Conservation (phyloP, 495 filamentous ascomycete genomes). For the Zalerion maritima region DNA sequence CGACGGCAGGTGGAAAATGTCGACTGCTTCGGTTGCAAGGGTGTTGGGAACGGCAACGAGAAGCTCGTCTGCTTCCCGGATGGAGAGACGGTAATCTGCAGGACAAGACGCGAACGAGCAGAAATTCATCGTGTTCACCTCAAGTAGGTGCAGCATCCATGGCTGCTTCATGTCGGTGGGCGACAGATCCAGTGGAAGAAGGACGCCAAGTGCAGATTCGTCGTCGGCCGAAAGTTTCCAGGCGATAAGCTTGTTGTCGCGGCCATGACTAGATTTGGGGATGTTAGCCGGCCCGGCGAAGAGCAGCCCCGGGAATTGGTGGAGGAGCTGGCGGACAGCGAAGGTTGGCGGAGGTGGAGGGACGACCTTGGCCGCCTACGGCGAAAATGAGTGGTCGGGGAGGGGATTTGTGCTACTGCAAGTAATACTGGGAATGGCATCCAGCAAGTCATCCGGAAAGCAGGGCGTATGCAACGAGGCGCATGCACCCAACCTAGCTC, state of each 20-base stretch:
- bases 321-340: no score
- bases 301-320: no score
- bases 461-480: no score
- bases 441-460: no score
- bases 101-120: constrained; percentile 67
- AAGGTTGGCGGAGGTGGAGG: no score
- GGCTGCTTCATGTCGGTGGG: constrained; percentile 41
- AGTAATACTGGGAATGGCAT: no score
- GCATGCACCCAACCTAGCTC: no score
- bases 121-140: constrained; percentile 91
- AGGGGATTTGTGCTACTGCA: no score
- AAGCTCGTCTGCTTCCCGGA: constrained; percentile 18
- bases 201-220: constrained; percentile 47
- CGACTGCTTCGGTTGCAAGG: constrained; percentile 61
- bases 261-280: constrained; percentile 77
- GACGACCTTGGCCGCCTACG: no score
- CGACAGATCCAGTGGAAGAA: constrained; percentile 53
- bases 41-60: constrained; percentile 67
- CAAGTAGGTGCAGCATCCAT: constrained; percentile 70
- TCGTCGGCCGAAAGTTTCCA: constrained; percentile 60
- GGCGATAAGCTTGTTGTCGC: constrained; percentile 74
- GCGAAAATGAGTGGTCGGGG: no score
- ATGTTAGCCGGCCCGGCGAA: no score
- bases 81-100: constrained; percentile 1
- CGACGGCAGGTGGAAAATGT: constrained; percentile 73